Evolutionary conservation across 331 rosid genomes (phyloP).

Genomic region (Stylosanthes scabra): DNA sequence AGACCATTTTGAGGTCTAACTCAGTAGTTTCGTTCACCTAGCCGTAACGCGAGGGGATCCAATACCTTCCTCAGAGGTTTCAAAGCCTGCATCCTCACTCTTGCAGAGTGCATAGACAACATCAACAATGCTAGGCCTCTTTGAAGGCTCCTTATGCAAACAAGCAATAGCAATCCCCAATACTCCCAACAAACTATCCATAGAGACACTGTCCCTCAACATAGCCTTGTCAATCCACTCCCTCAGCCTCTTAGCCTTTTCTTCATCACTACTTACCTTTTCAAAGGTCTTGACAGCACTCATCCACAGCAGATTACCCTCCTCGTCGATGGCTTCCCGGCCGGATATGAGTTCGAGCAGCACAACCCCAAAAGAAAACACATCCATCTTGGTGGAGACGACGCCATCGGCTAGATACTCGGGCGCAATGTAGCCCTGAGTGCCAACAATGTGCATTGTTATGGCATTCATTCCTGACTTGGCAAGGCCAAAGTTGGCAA

Average conservation of each 20-base stretch:
- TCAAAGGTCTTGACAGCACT: constrained; percentile 52
- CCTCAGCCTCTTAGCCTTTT: constrained; percentile 54
- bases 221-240: constrained; percentile 70
- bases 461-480: constrained; percentile 90
- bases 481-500: constrained; percentile 91
- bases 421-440: constrained; percentile 97
- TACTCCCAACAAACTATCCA: constrained; percentile 68
- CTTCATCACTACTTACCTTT: constrained; percentile 53
- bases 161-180: constrained; percentile 74
- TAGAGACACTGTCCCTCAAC: constrained; percentile 56
- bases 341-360: constrained; percentile 80
- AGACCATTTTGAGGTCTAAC: too few relatives aligned
- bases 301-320: constrained; percentile 62
- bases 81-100: constrained; percentile 74
- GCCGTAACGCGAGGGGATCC: constrained; percentile 55
- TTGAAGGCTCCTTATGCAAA: constrained; percentile 68
- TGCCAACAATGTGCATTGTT: constrained; percentile 97
- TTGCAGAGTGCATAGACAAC: constrained; percentile 74
- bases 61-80: constrained; percentile 66
- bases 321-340: constrained; percentile 66
- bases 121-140: constrained; percentile 87
- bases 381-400: constrained; percentile 91
- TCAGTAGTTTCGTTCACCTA: constrained; percentile 45
- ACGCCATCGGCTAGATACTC: constrained; percentile 85
- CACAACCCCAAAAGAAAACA: constrained; percentile 88